Evolutionary conservation across 1,284 basidiomycete species (phyloP), one percentile per base, ranked within the genome.

Genomic region (Pascua sp.): DNA sequence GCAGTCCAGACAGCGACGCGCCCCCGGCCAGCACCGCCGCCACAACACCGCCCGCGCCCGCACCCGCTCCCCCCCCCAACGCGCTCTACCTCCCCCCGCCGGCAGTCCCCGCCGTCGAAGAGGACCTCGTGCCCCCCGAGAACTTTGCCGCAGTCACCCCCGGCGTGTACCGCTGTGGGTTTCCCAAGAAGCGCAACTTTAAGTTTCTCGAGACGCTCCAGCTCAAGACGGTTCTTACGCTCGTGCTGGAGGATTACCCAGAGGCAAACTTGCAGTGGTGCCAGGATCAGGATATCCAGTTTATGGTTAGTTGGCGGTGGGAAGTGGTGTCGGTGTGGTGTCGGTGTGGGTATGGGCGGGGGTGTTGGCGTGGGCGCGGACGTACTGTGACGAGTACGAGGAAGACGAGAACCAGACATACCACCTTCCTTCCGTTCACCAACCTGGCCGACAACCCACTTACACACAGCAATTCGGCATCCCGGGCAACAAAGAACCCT

Each of bases 191-290:
- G 64, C 76, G 80, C 58, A 79, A 83, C 64, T 83, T 82, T 62
- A 69, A 76, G 39, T 83, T 82, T 62, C 71, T 83, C 57, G 76
- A 78, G 60, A 79, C 76, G 17, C 70, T 83, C 47, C 72, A 78
- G 44, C 67, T 83, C 16, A 81, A 81, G 58, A 82, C 79, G 39
- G 81, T 83, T n/a, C 68, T 83, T 49, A 80, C 80, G 5, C 69
- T 82, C 15, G 80, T 82, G 38, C 71, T 80, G 49, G 82, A 83
- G 62, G 80, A 82, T 47, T 83, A 83, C 51, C 81, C 82, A 1
- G 77, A 79, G 50, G 78, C 78, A 42, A 82, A 82, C 61, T 67
- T 78, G 8, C 69, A 78, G n/a, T 83, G 71, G 75, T 75, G 72
- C 59, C 69, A 75, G 62, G 61, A 62, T 17, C 73, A 73, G 55